Base-by-base conservation (phyloP, 306 rosid species). In the Casuarina cunninghamiana region DNA sequence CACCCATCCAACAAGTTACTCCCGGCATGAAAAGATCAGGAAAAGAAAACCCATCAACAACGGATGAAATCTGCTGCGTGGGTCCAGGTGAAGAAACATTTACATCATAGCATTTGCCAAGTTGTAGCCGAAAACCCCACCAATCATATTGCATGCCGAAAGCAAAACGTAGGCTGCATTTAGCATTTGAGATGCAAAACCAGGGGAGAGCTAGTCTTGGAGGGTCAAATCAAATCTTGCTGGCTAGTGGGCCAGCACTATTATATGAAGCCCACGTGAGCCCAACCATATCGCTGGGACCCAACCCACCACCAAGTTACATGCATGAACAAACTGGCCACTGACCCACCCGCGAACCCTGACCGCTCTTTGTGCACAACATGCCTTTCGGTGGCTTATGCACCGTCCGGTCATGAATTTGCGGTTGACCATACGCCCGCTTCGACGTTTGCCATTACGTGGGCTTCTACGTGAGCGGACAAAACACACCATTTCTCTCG, bases 171-270 rank as follows among this genome's bases (percentile, higher is more conserved):
- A 26, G 19, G 8, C 26, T 19, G 38, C 5, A 58, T 55, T 21
- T 58, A 19, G 65, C 32, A 6, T 21, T 19, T 46, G 50, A 7
- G 65, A 58, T 8, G 65, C 39, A 21, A 58, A 21, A n/a, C 10
- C 10, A 58, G 4, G 26, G 41, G 51, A 4, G 68, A 69, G 80
- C 65, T 21, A 16, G 17, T 12, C 39, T 21, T n/a, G 2, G 69
- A 13, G 75, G 61, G 79, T 77, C 84, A 77, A 73, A 77, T 80
- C 75, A 19, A 77, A 26, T 10, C 4, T 26, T 12, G 77, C 78
- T 62, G 84, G 60, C 72, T 53, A 50, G 21, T 77, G 78, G 78
- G 75, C 70, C 81, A 46, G 61, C 44, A n/a, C 76, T 55, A 5
- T 44, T n/a, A 69, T 35, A 53, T 68, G 41, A 39, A 75, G 62